phyloP scores from a whole-genome alignment of 2,329 filamentous ascomycete species.

The Aspergillus uvarum region DNA sequence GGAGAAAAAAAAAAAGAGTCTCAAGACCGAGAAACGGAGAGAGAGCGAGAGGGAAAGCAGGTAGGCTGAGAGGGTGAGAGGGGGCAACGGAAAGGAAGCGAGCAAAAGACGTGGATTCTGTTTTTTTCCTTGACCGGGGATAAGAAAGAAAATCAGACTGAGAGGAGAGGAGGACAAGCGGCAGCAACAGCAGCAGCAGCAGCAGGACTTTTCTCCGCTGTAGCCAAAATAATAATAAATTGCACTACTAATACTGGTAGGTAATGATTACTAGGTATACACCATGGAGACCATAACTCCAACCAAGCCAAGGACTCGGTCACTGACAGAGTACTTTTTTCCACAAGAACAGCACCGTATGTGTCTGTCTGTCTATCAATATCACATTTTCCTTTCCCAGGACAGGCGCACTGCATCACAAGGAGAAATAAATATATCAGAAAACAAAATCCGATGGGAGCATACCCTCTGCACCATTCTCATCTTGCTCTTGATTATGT shows the following conservation, averaged over 20 bases:
- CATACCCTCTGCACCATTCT: background rate
- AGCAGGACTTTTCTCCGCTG: background rate
- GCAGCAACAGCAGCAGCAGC: background rate
- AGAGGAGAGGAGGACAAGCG: background rate
- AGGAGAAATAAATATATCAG: background rate
- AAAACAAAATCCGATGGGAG: background rate
- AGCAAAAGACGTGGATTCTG: conserved; percentile 21
- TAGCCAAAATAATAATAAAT: conserved; percentile 14
- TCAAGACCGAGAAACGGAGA: conserved; percentile 9
- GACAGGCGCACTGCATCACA: background rate
- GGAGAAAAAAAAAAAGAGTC: conserved; percentile 7
- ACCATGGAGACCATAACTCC: background rate
- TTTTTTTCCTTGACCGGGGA: conserved; percentile 21
- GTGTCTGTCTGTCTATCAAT: background rate
- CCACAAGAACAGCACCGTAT: no score
- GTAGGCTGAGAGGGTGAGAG: conserved; percentile 11
- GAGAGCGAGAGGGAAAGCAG: conserved; percentile 7
- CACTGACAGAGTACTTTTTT: background rate
- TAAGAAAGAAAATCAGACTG: conserved; percentile 15
- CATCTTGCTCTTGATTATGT: background rate
- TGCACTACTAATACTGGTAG: conserved; percentile 6
- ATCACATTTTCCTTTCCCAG: background rate
- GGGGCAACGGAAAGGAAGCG: conserved; percentile 14
- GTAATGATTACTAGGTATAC: background rate
- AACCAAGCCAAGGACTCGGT: background rate